These are phyloP conservation scores for Albatrellus sp. DNA, from an alignment of 1,284 basidiomycete species.

Conservation along the genomic window DNA sequence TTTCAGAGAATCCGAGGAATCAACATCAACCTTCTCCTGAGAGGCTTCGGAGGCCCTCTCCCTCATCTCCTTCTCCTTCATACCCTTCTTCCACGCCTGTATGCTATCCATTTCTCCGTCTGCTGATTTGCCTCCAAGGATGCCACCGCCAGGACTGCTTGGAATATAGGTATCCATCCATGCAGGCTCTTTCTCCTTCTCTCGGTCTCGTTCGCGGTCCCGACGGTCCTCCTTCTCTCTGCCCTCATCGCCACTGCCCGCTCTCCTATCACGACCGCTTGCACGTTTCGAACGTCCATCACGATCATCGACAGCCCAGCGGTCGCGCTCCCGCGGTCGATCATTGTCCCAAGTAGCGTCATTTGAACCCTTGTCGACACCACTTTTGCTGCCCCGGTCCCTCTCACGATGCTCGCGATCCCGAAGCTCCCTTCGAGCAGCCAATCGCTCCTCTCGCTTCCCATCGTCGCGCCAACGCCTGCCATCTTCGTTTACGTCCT, in stretches of 20 bases:
- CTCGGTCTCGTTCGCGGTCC: constrained; percentile 26
- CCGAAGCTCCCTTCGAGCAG: constrained; percentile 38
- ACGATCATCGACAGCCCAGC: constrained; percentile 56
- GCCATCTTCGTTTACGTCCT: constrained; percentile 47
- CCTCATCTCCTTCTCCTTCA: constrained; percentile 70
- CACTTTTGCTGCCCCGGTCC: constrained; percentile 17
- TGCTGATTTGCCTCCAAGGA: constrained; percentile 44
- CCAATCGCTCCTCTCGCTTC: constrained; percentile 60
- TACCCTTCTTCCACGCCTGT: constrained; percentile 81
- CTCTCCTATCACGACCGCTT: constrained; percentile 45
- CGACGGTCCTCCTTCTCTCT: constrained; percentile 39
- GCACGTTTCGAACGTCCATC: constrained; percentile 47
- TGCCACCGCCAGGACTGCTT: constrained; percentile 35
- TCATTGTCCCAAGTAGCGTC: constrained; percentile 15
- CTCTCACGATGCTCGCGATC: constrained; percentile 16
- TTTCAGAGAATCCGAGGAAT: background rate
- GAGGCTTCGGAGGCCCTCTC: constrained; percentile 23
- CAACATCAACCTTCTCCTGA: background rate
- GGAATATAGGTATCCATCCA: constrained; percentile 89
- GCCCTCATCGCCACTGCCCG: constrained; percentile 35
- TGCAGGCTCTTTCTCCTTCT: constrained; percentile 75
- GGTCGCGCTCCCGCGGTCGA: constrained; percentile 35
- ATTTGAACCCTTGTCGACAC: constrained; percentile 14
- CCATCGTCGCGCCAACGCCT: constrained; percentile 70
- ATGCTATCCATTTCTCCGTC: constrained; percentile 74